A percentile compares a stretch with the other conserved stretches of the same genome.
phyloP scores from a whole-genome alignment of 768 basidiomycete species.

The Amanita jacksonii region DNA sequence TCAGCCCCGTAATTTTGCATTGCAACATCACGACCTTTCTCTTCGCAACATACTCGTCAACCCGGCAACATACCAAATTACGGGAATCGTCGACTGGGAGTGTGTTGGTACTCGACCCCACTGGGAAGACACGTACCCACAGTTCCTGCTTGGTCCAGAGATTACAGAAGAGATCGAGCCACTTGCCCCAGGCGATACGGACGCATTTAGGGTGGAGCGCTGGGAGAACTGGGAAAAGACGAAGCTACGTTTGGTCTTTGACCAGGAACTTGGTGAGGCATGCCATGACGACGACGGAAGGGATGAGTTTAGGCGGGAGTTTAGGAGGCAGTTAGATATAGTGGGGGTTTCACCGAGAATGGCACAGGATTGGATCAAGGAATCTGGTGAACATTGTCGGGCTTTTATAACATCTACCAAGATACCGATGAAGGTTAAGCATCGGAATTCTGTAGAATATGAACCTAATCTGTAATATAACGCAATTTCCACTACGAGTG shows the following conservation, averaged over 20 bases:
- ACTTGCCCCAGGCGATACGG: slow-evolving; percentile 6
- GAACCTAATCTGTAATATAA: too few species aligned
- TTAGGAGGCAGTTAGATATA: slow-evolving; percentile 7
- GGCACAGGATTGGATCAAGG: slow-evolving; percentile 3
- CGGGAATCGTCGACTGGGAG: slow-evolving; percentile 16
- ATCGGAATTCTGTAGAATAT: too few species aligned
- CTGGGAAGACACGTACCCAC: slow-evolving; percentile 12
- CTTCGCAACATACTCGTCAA: slow-evolving; percentile 13
- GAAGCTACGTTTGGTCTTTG: slow-evolving; percentile 8
- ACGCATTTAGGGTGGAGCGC: slow-evolving; percentile 2
- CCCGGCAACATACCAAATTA: slow-evolving; percentile 11
- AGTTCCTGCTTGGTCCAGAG: slow-evolving; percentile 8
- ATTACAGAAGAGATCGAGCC: slow-evolving; percentile 4
- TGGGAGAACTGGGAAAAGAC: slow-evolving; percentile 9
- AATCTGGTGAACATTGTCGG: slow-evolving; percentile 4
- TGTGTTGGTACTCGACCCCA: slow-evolving; percentile 12
- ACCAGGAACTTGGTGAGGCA: slow-evolving; percentile 7
- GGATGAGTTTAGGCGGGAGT: slow-evolving; percentile 4
- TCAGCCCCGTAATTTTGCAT: slow-evolving; percentile 5
- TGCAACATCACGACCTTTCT: slow-evolving; percentile 12
- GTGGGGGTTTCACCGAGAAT: slow-evolving; percentile 5
- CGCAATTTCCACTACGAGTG: too few species aligned
- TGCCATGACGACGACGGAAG: slow-evolving; percentile 5
- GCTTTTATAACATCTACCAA: too few species aligned
- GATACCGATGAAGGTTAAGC: too few species aligned